phyloP scores from a whole-genome alignment of 306 rosid species.

The Quercus ilex region DNA sequence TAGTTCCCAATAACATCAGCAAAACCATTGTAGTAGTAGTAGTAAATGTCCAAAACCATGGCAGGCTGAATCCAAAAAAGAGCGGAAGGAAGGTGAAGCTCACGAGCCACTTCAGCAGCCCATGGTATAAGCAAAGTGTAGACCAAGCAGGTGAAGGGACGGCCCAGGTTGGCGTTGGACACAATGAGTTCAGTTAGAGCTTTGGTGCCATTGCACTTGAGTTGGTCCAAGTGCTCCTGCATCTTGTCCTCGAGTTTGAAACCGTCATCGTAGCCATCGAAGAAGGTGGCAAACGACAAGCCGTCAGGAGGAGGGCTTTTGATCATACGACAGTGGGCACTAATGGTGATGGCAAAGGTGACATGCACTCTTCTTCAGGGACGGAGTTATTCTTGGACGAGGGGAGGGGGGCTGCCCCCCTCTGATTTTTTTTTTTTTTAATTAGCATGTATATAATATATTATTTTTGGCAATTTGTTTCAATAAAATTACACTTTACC shows the following conservation, averaged over 20 bases:
- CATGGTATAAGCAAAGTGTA: constrained; percentile 37
- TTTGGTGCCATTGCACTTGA: constrained; percentile 28
- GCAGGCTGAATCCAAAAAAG: constrained; percentile 48
- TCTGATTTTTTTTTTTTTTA: too few relatives aligned
- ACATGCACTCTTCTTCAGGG: constrained; percentile 23
- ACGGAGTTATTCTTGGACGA: too few relatives aligned
- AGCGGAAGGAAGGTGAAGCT: constrained; percentile 18
- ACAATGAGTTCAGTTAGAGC: constrained; percentile 7
- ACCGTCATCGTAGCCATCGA: constrained; percentile 50
- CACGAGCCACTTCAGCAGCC: constrained; percentile 32
- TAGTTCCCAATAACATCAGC: not conserved
- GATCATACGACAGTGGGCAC: constrained; percentile 21
- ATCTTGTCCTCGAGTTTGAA: not conserved
- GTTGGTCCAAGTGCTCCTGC: constrained; percentile 18
- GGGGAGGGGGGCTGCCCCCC: too few relatives aligned
- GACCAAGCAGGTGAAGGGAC: constrained; percentile 30
- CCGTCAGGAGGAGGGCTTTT: constrained; percentile 4
- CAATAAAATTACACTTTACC: too few relatives aligned
- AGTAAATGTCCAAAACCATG: constrained; percentile 26
- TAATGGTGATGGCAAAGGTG: constrained; percentile 25
- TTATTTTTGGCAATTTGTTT: too few relatives aligned
- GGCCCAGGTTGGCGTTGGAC: constrained; percentile 5
- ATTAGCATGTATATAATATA: too few relatives aligned
- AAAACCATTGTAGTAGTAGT: constrained; percentile 34
- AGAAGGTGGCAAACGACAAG: constrained; percentile 17